phyloP scores from a whole-genome alignment of 306 rosid species.

The Oemleria cerasiformis region DNA sequence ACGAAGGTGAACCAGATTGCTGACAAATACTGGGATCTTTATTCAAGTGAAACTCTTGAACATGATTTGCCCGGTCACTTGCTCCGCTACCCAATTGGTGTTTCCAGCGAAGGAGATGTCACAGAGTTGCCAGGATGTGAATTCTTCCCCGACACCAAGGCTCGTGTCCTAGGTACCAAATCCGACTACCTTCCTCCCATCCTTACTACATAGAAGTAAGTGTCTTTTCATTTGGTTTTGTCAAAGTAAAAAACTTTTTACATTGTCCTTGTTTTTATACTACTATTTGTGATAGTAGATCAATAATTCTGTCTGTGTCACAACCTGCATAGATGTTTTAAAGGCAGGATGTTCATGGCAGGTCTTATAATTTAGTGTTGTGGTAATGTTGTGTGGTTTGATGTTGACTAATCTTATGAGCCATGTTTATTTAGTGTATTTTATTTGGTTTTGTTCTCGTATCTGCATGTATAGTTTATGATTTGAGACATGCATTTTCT shows the following conservation, averaged over 20 bases:
- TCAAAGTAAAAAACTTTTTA: not conserved
- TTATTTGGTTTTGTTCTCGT: not conserved
- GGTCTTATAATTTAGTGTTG: constrained; percentile 3
- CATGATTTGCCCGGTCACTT: constrained; percentile 47
- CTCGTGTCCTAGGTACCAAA: constrained; percentile 37
- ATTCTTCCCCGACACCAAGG: constrained; percentile 51
- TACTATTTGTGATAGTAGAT: constrained; percentile 3
- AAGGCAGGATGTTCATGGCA: constrained; percentile 15
- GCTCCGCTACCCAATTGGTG: constrained; percentile 45
- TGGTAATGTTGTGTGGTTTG: constrained; percentile 11
- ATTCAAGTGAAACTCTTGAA: constrained; percentile 36
- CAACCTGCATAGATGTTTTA: constrained; percentile 6
- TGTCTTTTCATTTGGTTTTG: not conserved
- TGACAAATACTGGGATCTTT: constrained; percentile 47
- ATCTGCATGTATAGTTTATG: not conserved
- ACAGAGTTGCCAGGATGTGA: constrained; percentile 35
- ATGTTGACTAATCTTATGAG: not conserved
- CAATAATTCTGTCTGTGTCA: constrained; percentile 11
- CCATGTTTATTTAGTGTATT: not conserved
- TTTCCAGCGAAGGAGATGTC: constrained; percentile 32
- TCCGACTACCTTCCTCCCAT: constrained; percentile 47
- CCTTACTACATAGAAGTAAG: constrained; percentile 38
- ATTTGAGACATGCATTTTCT: not conserved
- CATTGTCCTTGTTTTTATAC: not conserved
- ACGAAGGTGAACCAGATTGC: constrained; percentile 45